Evolutionary conservation across 192 early-diverging fungal species (phyloP), one percentile per base, ranked within the genome.

Genomic region (Dissophora globulifera): DNA sequence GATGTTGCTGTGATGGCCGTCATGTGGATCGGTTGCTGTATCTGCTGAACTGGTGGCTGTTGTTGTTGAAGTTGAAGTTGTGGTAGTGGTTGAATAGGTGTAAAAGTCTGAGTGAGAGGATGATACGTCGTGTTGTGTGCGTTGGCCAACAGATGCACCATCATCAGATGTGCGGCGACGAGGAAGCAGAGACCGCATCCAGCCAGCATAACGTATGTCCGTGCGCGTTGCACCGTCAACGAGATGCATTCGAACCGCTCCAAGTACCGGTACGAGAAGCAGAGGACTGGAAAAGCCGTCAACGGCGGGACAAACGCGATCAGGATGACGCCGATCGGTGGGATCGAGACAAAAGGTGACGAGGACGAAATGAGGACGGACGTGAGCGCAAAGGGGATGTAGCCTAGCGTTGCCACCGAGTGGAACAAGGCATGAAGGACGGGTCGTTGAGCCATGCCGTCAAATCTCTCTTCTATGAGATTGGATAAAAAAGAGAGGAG

Each of bases 341-440:
- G 38, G n/a, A 76, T 76, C 13, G 55, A 19, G 35, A 76, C 52
- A 33, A 62, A 67, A 3, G 72, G 72, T 5, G 58, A 56, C 0
- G 72, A 76, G 17, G 63, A 67, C 1, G 72, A 65, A 15, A 67
- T 25, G 25, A 76, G 23, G 29, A 45, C 64, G 9, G 72, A 76
- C 2, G 72, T 50, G 16, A 76, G 58, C 5, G 64, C 72, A 22
- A 76, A 67, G 3, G 72, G 72, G 40, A 76, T 67, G 13, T 76
- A 76, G 26, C 63, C 72, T 9, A 76, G 47, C 4, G 72, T 61
- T 15, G 72, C 64, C 13, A 76, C 59, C 27, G 72, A 66, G 46
- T 76, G 72, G n/a, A 67, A 76, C n/a, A 76, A 43, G 1, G 63
- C 72, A 46, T 76, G 72, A 3, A 76, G 33, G 26, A 62, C 29